Evolutionary conservation across 2,329 filamentous ascomycete species (phyloP).

Genomic region (Endocalyx cinctus): DNA sequence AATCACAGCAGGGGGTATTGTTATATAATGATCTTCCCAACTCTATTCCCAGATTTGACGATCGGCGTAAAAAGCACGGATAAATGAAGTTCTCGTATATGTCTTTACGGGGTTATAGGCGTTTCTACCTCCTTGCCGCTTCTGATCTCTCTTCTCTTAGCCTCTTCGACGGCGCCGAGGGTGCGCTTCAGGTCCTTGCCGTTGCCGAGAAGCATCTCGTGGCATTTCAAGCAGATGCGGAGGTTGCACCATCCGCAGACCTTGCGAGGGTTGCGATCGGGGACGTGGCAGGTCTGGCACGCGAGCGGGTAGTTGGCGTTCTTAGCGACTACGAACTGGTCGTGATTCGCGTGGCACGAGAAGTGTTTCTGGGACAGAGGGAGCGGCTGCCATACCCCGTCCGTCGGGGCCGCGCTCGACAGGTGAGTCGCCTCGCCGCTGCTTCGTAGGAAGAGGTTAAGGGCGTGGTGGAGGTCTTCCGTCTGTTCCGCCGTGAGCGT

Average conservation of each 20-base stretch:
- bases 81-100: no score
- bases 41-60: no score
- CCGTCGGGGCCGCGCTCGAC: constrained; percentile 3
- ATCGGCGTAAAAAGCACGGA: no score
- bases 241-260: constrained; percentile 47
- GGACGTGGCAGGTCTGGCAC: constrained; percentile 48
- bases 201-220: constrained; percentile 35
- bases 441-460: constrained; percentile 18
- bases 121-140: constrained; percentile 8
- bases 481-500: constrained; percentile 8
- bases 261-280: constrained; percentile 41
- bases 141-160: constrained; percentile 12
- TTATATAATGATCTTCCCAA: no score
- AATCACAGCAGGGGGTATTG: no score
- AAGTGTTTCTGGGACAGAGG: constrained; percentile 37
- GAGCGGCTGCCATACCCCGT: constrained; percentile 28
- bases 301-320: constrained; percentile 48
- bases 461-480: constrained; percentile 10
- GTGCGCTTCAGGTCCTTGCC: constrained; percentile 39
- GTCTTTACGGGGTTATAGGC: no score
- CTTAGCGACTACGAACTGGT: constrained; percentile 41
- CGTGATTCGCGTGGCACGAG: constrained; percentile 44
- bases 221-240: constrained; percentile 47
- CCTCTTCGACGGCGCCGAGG: constrained; percentile 28
- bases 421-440: neutral